Evolutionary conservation across 169 alveolate species (phyloP), one percentile per base, ranked within the genome.

Genomic region (Eimeria falciformis): DNA sequence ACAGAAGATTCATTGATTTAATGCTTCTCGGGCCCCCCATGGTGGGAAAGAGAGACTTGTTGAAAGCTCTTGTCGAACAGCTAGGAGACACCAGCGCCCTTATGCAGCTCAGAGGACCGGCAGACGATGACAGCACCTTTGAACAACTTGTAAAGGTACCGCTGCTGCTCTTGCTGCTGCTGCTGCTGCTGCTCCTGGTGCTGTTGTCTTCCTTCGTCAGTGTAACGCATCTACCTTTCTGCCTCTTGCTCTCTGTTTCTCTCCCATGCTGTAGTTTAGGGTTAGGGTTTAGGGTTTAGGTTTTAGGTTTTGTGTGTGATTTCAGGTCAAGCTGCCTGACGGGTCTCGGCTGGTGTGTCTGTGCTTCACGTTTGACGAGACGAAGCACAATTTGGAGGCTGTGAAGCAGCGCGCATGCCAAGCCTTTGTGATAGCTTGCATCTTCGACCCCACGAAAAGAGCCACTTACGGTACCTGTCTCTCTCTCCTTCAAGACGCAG

Each of bases 1-100:
- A 73, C 58, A 90, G 77, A 12, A 77, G 62, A 23, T 50, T 29
- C n/a, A 90, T 91, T 11, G 95, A 94, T 53, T 50, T 94, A 21
- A 84, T 94, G 55, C 78, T 94, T 56, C 85, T 94, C 29, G 95
- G 95, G 3, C 94, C 95, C 1, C 79, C 86, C 55, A 62, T 43
- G 1, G 95, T 94, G 23, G 95, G 95, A 11, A 94, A 94, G 65
- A 94, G 94, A 5, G 69, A 23, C 0, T 47, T 78, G 46, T n/a
- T 78, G 12, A 56, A 78, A 69, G 66, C 21, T 7, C 29, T 78
- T 18, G 45, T 75, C 45, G 45, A 23, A 11, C 14, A 45, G 45
- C 33, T 40, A 18, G 85, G 85, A 3, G 85, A 75, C 85, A 50
- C 23, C 21, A 23, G 9, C 2, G 56, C 29, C 17, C 85, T 75